Base-by-base conservation (phyloP, 2,329 filamentous ascomycete genomes). In the Bretziella fagacearum region DNA sequence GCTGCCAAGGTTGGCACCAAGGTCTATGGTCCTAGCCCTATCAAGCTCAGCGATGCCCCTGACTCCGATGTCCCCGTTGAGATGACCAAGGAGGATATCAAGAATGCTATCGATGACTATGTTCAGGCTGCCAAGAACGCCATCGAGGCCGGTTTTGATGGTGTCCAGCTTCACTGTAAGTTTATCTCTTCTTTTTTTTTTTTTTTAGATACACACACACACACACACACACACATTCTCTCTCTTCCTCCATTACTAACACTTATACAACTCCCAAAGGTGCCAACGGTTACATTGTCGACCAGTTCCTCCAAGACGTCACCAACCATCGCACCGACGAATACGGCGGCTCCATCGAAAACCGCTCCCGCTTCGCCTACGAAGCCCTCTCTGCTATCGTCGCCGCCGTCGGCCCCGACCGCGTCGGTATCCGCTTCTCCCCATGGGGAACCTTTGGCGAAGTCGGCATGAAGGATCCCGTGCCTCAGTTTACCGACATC, bases 51-150 rank as follows among this genome's bases (percentile, higher is more conserved):
- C 46, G 56, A 58, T 54, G 65, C 44, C 57, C 70, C 15, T 13
- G 61, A 70, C 2, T 63, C 68, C 35, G 70, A 70, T 3, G 69
- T 69, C 3, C 80, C 80, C 2, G 72, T 71, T 46, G 77, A 68
- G 20, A 73, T 87, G 69, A 79, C 71, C 0, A 66, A 73, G 44
- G 63, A 70, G 1, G 80, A 84, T 15, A 87, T 87, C 47, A 64
- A 72, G 54, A 58, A 68, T 2, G 67, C 77, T 52, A 81, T 84
- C 59, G 58, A 57, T 0, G 74, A 75, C 0, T 85, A 71, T 58
- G 70, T 68, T 1, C 66, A 65, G 0, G 69, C 71, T 1, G 66
- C 70, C 1, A 67, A 67, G 51, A 67, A 73, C 23, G 71, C 81
- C 0, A 57, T 84, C 3, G 59, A 74, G 11, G 68, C 69, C 15